Evolutionary conservation across 148 eudicot species (phyloP).

Genomic region (Rhododendron vialii): DNA sequence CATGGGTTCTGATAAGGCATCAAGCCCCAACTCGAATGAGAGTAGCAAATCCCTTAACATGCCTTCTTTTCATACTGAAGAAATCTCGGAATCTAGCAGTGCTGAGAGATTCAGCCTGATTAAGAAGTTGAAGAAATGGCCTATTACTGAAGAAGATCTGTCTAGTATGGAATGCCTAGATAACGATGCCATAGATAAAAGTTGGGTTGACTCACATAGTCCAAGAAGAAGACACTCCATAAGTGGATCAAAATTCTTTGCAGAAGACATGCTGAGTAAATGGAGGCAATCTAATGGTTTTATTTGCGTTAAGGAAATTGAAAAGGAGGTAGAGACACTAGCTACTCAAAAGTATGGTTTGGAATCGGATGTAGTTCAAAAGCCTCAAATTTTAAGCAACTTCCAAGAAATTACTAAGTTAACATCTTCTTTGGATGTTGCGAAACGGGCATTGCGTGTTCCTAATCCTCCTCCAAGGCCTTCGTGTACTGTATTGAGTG

Average conservation of each 20-base stretch:
- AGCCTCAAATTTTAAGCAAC: constrained; percentile 18
- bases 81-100: constrained; percentile 28
- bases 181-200: constrained; percentile 11
- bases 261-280: constrained; percentile 39
- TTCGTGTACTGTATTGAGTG: constrained; percentile 28
- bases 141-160: constrained; percentile 49
- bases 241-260: constrained; percentile 54
- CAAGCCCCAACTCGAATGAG: constrained; percentile 26
- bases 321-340: constrained; percentile 24
- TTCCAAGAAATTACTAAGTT: constrained; percentile 22
- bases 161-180: constrained; percentile 25
- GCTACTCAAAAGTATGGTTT: constrained; percentile 29
- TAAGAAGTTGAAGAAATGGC: constrained; percentile 59
- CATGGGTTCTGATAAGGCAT: constrained; percentile 26
- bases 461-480: constrained; percentile 93
- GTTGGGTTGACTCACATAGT: constrained; percentile 27
- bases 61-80: constrained; percentile 29
- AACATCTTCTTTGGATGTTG: constrained; percentile 39
- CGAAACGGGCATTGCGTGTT: constrained; percentile 57
- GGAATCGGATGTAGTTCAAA: constrained; percentile 14
- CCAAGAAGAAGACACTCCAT: constrained; percentile 57
- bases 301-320: constrained; percentile 45
- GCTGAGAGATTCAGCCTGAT: constrained; percentile 36
- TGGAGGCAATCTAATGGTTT: constrained; percentile 74
- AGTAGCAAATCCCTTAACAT: constrained; percentile 20